Base-by-base conservation (phyloP, 2,329 filamentous ascomycete species). In the Trichoderma harzianum region DNA sequence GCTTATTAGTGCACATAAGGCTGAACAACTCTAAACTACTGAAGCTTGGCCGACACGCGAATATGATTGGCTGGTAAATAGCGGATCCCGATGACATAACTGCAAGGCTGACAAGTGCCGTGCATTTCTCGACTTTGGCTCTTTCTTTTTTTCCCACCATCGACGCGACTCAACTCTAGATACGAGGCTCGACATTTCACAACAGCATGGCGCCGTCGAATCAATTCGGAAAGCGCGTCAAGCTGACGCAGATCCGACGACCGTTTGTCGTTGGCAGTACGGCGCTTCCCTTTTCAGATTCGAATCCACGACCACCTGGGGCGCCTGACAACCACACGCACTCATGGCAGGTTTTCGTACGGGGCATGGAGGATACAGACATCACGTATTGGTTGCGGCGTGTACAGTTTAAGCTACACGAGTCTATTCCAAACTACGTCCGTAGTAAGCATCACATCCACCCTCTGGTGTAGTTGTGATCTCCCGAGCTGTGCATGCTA, bases 341-440 rank as follows among this genome's bases (percentile, higher is more conserved):
- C 85, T 93, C 93, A 74, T 99, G 96, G 96, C 91, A 92, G 78
- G 93, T 98, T 74, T 98, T 97, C 81, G 93, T 99, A 72, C 93
- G 93, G 79, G 94, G 95, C 61, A 87, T 97, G 69, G 94, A 97
- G 77, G 93, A 93, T 80, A 93, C 93, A 73, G 93, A 97, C 79
- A 92, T 98, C 75, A 94, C 93, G 32, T 96, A 97, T 82, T 99
- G 96, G 94, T 87, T 98, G 75, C 93, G 95, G 72, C 95, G 97
- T 78, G 95, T 99, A 1, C 95, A 98, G 81, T 99, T 99, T 84
- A 98, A 98, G 82, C 89, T 99, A 18, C 95, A 98, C 86, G 95
- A 98, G 82, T 98, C 95, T 11, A 98, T 98, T 80, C 91, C 94
- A 32, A 97, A 98, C 81, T 93, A 93, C 71, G 88, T 96, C 26